Conservation (phyloP, 1,284 basidiomycete genomes). For the Tylopilus sp. region DNA sequence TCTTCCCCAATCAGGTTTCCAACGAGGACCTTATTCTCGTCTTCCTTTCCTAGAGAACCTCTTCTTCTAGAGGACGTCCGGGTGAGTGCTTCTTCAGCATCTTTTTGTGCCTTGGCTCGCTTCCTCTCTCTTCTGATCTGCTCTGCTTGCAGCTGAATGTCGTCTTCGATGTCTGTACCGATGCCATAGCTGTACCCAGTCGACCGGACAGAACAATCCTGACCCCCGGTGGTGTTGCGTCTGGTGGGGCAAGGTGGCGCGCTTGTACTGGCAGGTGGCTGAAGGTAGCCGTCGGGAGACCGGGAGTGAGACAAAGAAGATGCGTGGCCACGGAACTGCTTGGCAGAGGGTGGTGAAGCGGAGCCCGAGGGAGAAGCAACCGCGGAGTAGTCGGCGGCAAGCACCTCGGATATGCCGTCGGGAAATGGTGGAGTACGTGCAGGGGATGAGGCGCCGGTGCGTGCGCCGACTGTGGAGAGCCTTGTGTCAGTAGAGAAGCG, state of each 20-base stretch:
- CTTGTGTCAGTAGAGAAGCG: conserved; percentile 51
- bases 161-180: conserved; percentile 42
- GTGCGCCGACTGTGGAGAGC: conserved; percentile 32
- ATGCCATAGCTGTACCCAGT: conserved; percentile 28
- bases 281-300: conserved; percentile 51
- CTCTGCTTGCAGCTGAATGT: conserved; percentile 82
- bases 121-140: conserved; percentile 78
- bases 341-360: conserved; percentile 14
- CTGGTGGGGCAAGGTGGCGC: conserved; percentile 43
- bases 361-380: conserved; percentile 12
- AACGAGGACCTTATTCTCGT: conserved; percentile 67
- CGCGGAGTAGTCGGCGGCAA: conserved; percentile 12
- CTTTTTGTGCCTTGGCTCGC: conserved; percentile 59
- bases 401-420: conserved; percentile 14
- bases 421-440: conserved; percentile 17
- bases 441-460: conserved; percentile 25
- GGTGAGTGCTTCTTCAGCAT: conserved; percentile 43
- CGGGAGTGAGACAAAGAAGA: conserved; percentile 22
- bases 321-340: conserved; percentile 13
- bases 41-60: conserved; percentile 29
- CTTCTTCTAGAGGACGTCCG: conserved; percentile 26
- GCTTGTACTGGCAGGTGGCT: conserved; percentile 38
- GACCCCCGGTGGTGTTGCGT: conserved; percentile 51
- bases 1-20: conserved; percentile 96
- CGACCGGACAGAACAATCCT: conserved; percentile 24